phyloP scores from a whole-genome alignment of 2,329 filamentous ascomycete species.

The Cadophora sp. region DNA sequence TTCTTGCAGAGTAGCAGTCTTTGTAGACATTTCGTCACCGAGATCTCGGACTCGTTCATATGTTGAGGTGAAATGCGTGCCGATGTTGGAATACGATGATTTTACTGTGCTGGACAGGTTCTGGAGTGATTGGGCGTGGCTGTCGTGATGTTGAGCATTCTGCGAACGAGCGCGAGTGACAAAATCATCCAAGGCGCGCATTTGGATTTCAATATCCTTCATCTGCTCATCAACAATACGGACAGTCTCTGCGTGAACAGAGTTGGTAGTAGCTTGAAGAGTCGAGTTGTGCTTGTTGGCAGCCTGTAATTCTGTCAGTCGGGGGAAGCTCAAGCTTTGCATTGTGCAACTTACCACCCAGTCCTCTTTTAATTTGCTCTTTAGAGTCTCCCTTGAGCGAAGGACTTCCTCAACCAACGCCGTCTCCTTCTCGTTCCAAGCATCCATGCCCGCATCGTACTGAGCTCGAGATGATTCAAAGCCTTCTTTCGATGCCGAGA shows the following conservation, averaged over 20 bases:
- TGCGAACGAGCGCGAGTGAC: slow-evolving; percentile 81
- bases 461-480: slow-evolving; percentile 70
- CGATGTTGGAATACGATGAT: slow-evolving; percentile 74
- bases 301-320: slow-evolving; percentile 50
- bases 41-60: slow-evolving; percentile 72
- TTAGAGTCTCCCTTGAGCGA: slow-evolving; percentile 77
- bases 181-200: slow-evolving; percentile 89
- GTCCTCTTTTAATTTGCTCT: slow-evolving; percentile 83
- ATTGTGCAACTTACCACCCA: slow-evolving; percentile 73
- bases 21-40: slow-evolving; percentile 69
- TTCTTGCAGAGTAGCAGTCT: slow-evolving; percentile 63
- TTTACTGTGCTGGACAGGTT: slow-evolving; percentile 72
- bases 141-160: slow-evolving; percentile 78
- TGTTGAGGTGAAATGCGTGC: slow-evolving; percentile 72
- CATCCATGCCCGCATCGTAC: slow-evolving; percentile 75
- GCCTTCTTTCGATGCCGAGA: slow-evolving; percentile 67
- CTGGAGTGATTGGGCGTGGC: slow-evolving; percentile 71
- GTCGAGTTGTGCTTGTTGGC: slow-evolving; percentile 83
- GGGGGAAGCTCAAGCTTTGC: background rate
- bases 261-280: slow-evolving; percentile 83
- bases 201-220: slow-evolving; percentile 84
- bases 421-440: slow-evolving; percentile 74
- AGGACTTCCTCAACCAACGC: slow-evolving; percentile 74
- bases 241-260: slow-evolving; percentile 89
- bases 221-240: slow-evolving; percentile 91